These are phyloP conservation scores for Umbelopsis isabellina DNA, from an alignment of 192 early-diverging fungal genomes.

Conservation along the genomic window DNA sequence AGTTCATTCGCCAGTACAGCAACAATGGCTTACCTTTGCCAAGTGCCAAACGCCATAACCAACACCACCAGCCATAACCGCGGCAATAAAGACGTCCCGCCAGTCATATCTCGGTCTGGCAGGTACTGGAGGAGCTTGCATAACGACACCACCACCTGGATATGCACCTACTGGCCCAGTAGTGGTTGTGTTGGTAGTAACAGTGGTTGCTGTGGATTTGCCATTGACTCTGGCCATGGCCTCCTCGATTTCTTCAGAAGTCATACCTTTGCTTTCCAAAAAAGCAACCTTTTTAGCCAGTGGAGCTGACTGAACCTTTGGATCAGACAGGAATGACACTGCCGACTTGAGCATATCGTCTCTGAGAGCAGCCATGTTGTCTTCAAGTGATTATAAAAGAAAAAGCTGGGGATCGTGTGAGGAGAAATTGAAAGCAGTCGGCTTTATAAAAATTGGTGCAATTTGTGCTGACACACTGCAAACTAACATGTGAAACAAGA, in stretches of 20 bases:
- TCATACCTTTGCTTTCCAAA: constrained; percentile 94
- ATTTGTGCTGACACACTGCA: constrained; percentile 20
- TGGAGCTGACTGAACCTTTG: constrained; percentile 87
- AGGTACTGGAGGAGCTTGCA: constrained; percentile 50
- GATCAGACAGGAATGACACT: constrained; percentile 90
- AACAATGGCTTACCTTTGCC: constrained; percentile 63
- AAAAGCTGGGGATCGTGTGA: constrained; percentile 23
- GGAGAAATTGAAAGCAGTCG: neutral
- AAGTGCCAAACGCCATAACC: constrained; percentile 84
- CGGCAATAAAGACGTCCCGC: constrained; percentile 93
- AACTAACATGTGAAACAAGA: constrained; percentile 16
- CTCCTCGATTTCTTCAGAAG: constrained; percentile 87
- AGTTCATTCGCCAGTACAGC: neutral
- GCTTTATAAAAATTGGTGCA: neutral
- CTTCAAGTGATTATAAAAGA: neutral
- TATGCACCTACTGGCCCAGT: constrained; percentile 7
- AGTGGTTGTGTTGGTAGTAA: constrained; percentile 19
- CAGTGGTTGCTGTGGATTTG: constrained; percentile 27
- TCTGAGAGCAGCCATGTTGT: constrained; percentile 9
- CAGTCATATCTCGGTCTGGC: constrained; percentile 76
- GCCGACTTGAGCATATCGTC: constrained; percentile 82
- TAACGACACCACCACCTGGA: constrained; percentile 35
- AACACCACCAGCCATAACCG: constrained; percentile 83
- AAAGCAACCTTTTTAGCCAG: constrained; percentile 94
- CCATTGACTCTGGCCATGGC: constrained; percentile 74